Base-by-base conservation (phyloP, 805 yeast genomes). In the Lipomyces spencermartinsiae region DNA sequence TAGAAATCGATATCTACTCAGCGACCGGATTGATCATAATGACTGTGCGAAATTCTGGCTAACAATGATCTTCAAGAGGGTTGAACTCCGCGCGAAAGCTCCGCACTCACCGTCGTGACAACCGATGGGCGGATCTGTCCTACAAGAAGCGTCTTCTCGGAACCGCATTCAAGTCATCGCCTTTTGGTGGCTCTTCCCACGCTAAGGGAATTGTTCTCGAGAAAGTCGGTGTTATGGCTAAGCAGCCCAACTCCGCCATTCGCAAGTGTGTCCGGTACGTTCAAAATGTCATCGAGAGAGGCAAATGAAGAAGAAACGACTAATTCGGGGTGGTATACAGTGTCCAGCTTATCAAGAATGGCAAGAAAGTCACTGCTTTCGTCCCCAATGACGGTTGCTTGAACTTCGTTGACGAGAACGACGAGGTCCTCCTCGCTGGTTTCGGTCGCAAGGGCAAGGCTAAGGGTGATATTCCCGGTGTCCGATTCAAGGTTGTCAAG, bases 391-490 rank as follows among this genome's bases (percentile, higher is more conserved):
- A 95, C 87, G 99, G 99, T 94, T 95, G 99, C 90, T 87, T 95
- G 85, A 95, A 95, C 95, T 95, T 90, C 80, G 98, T 95, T 80
- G 99, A 95, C 84, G 98, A 95, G 88, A 95, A 95, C 89, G 99
- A 95, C 87, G 98, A 95, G 86, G 99, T 95, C 80, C 88, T 95
- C 81, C 89, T 95, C 80, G 98, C 99, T 81, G 99, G 99, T 89
- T 95, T 95, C 93, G 99, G 99, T 92, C 93, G 98, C 88, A 95
- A 97, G 90, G 99, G 99, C 89, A 95, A 95, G 90, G 99, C 99
- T 85, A 95, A 95, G 97, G 99, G 99, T 89, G 99, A 95, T 93
- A 94, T 95, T 83, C 99, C 99, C 85, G 99, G 99, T 92, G 99
- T 95, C 83, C 95, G 99, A 91, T 95, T 95, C 93, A 95, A 95